Conservation (phyloP, 495 filamentous ascomycete species). For the Barbatosphaeria neglecta region DNA sequence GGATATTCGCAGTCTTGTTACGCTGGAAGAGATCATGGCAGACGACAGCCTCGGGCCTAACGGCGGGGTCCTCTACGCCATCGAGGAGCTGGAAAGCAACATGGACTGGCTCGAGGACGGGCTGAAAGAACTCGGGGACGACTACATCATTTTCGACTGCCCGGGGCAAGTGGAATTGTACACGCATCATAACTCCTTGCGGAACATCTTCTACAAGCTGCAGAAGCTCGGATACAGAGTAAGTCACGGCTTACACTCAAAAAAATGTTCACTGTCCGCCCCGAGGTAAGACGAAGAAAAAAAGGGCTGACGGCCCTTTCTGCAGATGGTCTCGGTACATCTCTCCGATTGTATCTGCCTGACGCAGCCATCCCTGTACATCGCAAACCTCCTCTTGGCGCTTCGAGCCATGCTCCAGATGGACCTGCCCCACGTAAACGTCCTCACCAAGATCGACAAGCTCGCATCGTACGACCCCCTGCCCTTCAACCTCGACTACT, state of each 20-base stretch:
- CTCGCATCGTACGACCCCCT: conserved; percentile 63
- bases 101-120: conserved; percentile 80
- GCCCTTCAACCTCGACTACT: conserved; percentile 89
- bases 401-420: conserved; percentile 96
- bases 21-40: conserved; percentile 89
- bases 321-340: conserved; percentile 77
- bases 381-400: conserved; percentile 83
- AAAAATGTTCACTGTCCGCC: too few relatives aligned
- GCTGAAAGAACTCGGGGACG: conserved; percentile 64
- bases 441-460: conserved; percentile 95
- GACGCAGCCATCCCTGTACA: conserved; percentile 83
- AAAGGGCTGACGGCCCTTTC: conserved; percentile 1
- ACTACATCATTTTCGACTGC: conserved; percentile 92
- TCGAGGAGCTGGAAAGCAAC: conserved; percentile 90
- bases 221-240: conserved; percentile 92
- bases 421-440: conserved; percentile 88
- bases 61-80: conserved; percentile 80
- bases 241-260: too few relatives aligned
- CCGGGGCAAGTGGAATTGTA: conserved; percentile 95
- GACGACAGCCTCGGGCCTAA: conserved; percentile 86
- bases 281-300: not conserved
- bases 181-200: conserved; percentile 80
- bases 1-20: conserved; percentile 81
- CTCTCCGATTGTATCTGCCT: conserved; percentile 87
- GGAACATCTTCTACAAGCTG: conserved; percentile 80